Conservation (phyloP, 495 filamentous ascomycete species). For the Aspergillus bridgeri region DNA sequence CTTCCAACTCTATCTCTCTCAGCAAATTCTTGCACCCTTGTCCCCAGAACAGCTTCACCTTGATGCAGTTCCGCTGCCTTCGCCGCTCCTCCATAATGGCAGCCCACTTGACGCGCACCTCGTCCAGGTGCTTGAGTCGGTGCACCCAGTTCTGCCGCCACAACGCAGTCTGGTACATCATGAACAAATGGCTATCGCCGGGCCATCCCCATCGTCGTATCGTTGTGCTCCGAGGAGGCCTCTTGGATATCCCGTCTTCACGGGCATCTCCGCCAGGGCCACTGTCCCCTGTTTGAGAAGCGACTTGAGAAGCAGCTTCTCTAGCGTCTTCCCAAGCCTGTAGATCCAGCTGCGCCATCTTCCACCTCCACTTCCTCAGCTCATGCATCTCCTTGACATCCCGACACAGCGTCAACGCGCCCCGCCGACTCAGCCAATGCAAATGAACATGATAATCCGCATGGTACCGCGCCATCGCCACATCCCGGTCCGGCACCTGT, state of each 20-base stretch:
- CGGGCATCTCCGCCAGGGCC: too few species aligned
- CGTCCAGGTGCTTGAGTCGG: slow-evolving; percentile 15
- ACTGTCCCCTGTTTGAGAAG: not conserved
- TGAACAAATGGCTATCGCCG: slow-evolving; percentile 16
- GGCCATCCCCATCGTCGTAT: slow-evolving; percentile 19
- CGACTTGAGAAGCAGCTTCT: too few species aligned
- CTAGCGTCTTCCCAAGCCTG: not conserved
- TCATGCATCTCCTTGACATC: slow-evolving; percentile 26
- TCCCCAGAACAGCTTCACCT: not conserved
- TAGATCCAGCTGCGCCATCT: slow-evolving; percentile 12
- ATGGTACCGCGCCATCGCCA: slow-evolving; percentile 29
- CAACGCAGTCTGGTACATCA: slow-evolving; percentile 20
- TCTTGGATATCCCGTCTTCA: too few species aligned
- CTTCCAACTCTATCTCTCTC: not conserved
- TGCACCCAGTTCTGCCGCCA: slow-evolving; percentile 22
- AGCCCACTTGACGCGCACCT: slow-evolving; percentile 22
- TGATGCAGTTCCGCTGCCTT: slow-evolving; percentile 14
- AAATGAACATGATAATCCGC: slow-evolving; percentile 36
- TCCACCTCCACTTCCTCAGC: slow-evolving; percentile 26
- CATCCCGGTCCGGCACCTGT: slow-evolving; percentile 10
- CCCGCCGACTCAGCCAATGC: slow-evolving; percentile 26
- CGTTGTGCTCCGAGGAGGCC: not conserved
- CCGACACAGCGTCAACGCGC: slow-evolving; percentile 27
- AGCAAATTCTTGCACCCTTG: not conserved
- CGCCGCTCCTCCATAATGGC: slow-evolving; percentile 27